A percentile compares a stretch with the other conserved stretches of the same genome.
Evolutionary conservation across 441 rosid genomes (phyloP).

Genomic region (Erodium texanum): DNA sequence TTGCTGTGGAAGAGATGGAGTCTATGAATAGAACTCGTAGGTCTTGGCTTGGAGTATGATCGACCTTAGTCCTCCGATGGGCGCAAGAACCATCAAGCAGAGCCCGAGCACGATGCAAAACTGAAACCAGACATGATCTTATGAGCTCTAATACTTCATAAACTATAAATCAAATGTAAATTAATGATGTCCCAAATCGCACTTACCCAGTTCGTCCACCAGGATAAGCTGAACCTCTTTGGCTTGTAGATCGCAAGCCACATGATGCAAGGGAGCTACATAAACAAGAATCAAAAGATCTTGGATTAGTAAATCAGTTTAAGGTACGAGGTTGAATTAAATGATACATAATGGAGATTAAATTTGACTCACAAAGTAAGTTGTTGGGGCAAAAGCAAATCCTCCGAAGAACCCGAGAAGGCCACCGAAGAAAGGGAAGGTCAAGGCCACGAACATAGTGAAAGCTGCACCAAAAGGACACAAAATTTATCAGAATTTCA

Average conservation of each 20-base stretch:
- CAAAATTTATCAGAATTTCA: background rate
- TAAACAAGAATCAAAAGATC: background rate
- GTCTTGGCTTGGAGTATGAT: conserved; percentile 45
- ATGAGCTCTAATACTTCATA: background rate
- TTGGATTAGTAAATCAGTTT: background rate
- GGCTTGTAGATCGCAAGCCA: conserved; percentile 56
- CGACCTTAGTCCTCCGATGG: conserved; percentile 47
- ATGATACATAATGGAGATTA: too few species aligned
- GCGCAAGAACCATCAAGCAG: conserved; percentile 39
- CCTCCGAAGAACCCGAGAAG: conserved; percentile 74
- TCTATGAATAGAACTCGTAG: conserved; percentile 33
- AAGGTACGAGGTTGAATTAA: too few species aligned
- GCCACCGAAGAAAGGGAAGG: conserved; percentile 64
- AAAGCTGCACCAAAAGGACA: conserved; percentile 27
- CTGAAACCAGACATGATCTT: conserved; percentile 21
- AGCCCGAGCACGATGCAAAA: conserved; percentile 44
- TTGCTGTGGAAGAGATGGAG: background rate
- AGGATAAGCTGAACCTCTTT: conserved; percentile 42
- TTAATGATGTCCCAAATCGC: background rate
- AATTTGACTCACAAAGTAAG: conserved; percentile 43
- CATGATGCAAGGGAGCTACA: conserved; percentile 56
- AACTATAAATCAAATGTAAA: too few species aligned
- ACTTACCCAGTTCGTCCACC: conserved; percentile 52
- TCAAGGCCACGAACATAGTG: conserved; percentile 50
- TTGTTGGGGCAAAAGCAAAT: conserved; percentile 65